Base-by-base conservation (phyloP, 805 yeast species). In the Sugiyamaella lignohabitans region DNA sequence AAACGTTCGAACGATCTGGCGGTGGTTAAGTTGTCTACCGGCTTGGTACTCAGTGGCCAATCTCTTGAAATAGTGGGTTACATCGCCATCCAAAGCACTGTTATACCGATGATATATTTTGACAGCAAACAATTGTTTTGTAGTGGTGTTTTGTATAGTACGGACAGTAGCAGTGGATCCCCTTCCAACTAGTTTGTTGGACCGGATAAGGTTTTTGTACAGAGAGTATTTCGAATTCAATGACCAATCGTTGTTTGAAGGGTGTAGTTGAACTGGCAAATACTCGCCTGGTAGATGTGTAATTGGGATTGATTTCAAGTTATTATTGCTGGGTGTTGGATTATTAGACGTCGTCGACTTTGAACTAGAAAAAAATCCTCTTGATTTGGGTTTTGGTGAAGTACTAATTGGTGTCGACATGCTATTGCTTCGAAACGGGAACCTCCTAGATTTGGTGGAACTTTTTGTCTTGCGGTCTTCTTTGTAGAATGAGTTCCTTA, bases 61-160 rank as follows among this genome's bases (percentile, higher is more conserved):
- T 27, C 32, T 8, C 14, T 27, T 27, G 14, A 8, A 78, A 59
- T 84, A 87, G 56, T 78, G 62, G 19, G 46, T 41, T 38, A 55
- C 58, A 21, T 50, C 77, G 58, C 80, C 78, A 36, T 78, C 82
- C 32, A 74, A 69, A 61, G 83, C 91, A 39, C 72, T 73, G 0
- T 79, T 76, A 42, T 72, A 74, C 48, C 78, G 69, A 52, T 80
- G 79, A 62, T 87, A 88, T 60, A 87, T 95, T 59, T 87, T 87
- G n/a, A 87, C 95, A 0, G 96, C 96, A 60, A 71, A 87, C 19
- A 86, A 42, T 45, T 56, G 46, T 32, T 56, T 53, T 6, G 59
- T 51, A 20, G 47, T 38, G 45, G 52, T 54, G 20, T 54, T 58
- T 21, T 43, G 41, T 29, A 58, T 61, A 10, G 53, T 53, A 22